These are phyloP conservation scores for Eutrema yunnanense DNA, from an alignment of 345 rosid genomes.

Conservation along the genomic window DNA sequence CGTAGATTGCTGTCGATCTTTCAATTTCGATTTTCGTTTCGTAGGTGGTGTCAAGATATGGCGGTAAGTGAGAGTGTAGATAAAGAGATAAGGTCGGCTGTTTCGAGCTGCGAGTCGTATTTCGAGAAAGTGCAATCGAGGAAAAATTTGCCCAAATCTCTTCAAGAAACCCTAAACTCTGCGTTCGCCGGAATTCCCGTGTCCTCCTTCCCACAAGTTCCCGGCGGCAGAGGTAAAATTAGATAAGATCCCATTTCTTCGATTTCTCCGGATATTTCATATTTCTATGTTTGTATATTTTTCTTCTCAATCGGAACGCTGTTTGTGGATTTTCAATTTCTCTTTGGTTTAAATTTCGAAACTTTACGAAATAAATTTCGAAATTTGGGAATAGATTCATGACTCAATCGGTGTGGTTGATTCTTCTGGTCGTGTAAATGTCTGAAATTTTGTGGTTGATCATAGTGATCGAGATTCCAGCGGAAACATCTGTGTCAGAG, in stretches of 20 bases:
- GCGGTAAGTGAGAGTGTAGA: conserved; percentile 22
- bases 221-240: conserved; percentile 61
- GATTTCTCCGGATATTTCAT: not conserved
- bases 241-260: not conserved
- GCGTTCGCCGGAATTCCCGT: conserved; percentile 74
- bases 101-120: conserved; percentile 57
- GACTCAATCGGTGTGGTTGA: not conserved
- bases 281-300: no score
- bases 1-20: not conserved
- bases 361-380: not conserved
- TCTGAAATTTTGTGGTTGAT: not conserved
- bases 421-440: not conserved
- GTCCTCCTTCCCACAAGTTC: conserved; percentile 73
- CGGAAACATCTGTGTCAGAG: conserved; percentile 60
- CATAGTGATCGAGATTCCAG: conserved; percentile 76
- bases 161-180: conserved; percentile 65
- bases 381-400: not conserved
- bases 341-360: not conserved
- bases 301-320: not conserved
- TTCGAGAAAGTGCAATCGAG: conserved; percentile 65
- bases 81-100: conserved; percentile 28
- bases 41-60: conserved; percentile 30
- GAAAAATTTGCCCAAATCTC: conserved; percentile 59
- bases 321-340: not conserved
- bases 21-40: not conserved